A percentile compares a stretch with the other conserved stretches of the same genome.
phyloP scores from a whole-genome alignment of 345 rosid species.

The Hibiscus mutabilis region DNA sequence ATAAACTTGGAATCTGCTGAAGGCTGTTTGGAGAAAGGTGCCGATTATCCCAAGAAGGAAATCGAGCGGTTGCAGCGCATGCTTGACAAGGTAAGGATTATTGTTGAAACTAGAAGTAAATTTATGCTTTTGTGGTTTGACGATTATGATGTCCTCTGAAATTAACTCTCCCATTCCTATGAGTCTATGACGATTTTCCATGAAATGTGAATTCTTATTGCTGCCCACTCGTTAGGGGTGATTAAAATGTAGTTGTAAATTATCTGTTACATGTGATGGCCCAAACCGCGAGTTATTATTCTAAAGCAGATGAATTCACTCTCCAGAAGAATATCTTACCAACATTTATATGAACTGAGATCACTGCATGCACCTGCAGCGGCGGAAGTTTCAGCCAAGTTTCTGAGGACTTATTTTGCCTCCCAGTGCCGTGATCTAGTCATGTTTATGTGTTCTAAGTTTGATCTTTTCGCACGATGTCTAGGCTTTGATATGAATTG shows the following conservation, averaged over 20 bases:
- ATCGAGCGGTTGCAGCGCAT: slow-evolving; percentile 67
- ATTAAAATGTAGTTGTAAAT: background rate
- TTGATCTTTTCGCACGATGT: background rate
- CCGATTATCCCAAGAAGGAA: slow-evolving; percentile 71
- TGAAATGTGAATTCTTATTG: no score
- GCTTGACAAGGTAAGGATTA: slow-evolving; percentile 56
- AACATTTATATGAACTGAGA: slow-evolving; percentile 31
- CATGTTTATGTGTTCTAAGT: background rate
- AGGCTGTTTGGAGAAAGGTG: slow-evolving; percentile 67
- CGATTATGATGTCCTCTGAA: background rate
- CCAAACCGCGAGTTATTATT: background rate
- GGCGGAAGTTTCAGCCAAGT: background rate
- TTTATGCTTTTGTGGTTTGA: background rate
- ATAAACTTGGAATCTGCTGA: slow-evolving; percentile 68
- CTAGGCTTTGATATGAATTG: background rate
- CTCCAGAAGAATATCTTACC: slow-evolving; percentile 68
- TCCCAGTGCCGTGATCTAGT: background rate
- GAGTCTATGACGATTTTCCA: no score
- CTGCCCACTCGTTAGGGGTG: background rate
- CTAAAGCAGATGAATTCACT: slow-evolving; percentile 73
- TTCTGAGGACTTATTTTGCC: background rate
- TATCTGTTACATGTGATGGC: background rate
- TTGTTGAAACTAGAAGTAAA: background rate
- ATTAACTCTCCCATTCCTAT: background rate
- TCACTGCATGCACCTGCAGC: background rate